phyloP scores from a whole-genome alignment of 148 eudicot species.

The Limonium bicolor region DNA sequence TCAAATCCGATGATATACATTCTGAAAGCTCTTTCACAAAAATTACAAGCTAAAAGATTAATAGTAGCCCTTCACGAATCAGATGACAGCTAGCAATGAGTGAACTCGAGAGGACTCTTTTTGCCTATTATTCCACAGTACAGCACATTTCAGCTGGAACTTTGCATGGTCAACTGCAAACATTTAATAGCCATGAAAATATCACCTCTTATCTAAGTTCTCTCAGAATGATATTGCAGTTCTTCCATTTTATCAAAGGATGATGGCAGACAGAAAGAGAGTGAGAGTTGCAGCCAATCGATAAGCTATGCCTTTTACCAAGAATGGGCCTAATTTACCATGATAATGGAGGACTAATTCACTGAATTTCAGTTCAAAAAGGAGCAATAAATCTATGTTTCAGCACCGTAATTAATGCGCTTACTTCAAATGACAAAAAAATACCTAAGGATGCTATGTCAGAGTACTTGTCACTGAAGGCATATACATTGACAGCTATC shows the following conservation, averaged over 20 bases:
- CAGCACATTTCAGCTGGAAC: no score
- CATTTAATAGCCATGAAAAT: no score
- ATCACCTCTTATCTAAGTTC: no score
- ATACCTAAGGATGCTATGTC: conserved; percentile 93
- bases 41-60: background rate
- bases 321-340: background rate
- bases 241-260: no score
- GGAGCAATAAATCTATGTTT: background rate
- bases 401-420: background rate
- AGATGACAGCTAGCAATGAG: no score
- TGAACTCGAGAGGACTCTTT: no score
- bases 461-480: conserved; percentile 93
- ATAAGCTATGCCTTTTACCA: no score
- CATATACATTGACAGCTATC: conserved; percentile 83
- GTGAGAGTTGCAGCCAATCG: background rate
- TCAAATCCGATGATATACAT: background rate
- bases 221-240: no score
- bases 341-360: background rate
- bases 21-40: background rate
- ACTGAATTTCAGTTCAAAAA: background rate
- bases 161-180: no score
- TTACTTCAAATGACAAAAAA: conserved; percentile 3
- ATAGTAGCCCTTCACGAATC: no score
- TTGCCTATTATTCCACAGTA: no score
- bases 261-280: no score